phyloP scores from a whole-genome alignment of 2,329 filamentous ascomycete genomes.

The Verruconis gallopava region DNA sequence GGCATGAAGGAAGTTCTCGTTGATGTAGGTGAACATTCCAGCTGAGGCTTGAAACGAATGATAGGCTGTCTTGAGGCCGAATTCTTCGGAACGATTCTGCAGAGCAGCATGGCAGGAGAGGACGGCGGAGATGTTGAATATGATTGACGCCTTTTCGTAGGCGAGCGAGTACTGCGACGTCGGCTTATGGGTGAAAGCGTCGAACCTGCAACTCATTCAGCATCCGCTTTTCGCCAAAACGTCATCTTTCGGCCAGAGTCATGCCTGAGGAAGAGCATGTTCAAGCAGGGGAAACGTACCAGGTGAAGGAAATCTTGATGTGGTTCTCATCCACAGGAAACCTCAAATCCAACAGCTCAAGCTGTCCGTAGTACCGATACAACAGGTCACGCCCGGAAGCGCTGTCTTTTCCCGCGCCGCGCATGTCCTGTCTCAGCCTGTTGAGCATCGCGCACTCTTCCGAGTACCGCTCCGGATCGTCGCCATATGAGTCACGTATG shows the following conservation, averaged over 20 bases:
- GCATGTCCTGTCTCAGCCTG: conserved; percentile 92
- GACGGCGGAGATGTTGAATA: conserved; percentile 98
- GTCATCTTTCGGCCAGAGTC: too few relatives aligned
- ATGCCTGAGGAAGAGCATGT: too few relatives aligned
- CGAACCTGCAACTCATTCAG: conserved; percentile 52
- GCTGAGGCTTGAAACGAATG: conserved; percentile 97
- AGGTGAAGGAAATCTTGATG: conserved; percentile 98
- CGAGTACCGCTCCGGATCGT: conserved; percentile 89
- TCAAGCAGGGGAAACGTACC: conserved; percentile 41
- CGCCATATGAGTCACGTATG: conserved; percentile 86
- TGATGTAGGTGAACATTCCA: conserved; percentile 99
- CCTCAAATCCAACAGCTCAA: conserved; percentile 83
- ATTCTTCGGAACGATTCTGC: conserved; percentile 84
- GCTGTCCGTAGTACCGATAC: conserved; percentile 94
- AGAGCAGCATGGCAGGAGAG: conserved; percentile 89
- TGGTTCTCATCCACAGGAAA: conserved; percentile 98
- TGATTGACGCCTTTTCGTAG: conserved; percentile 97
- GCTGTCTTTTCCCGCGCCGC: conserved; percentile 92
- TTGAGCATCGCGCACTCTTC: conserved; percentile 94
- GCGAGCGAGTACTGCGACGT: conserved; percentile 93
- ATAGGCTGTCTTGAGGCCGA: conserved; percentile 89
- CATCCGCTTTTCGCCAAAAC: not conserved
- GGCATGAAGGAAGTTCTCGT: conserved; percentile 96
- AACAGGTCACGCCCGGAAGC: conserved; percentile 84
- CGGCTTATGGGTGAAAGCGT: conserved; percentile 98